A percentile compares a stretch with the other conserved stretches of the same genome.
Evolutionary conservation across 805 yeast genomes (phyloP).

Genomic region (Kodamaea fukazawae): DNA sequence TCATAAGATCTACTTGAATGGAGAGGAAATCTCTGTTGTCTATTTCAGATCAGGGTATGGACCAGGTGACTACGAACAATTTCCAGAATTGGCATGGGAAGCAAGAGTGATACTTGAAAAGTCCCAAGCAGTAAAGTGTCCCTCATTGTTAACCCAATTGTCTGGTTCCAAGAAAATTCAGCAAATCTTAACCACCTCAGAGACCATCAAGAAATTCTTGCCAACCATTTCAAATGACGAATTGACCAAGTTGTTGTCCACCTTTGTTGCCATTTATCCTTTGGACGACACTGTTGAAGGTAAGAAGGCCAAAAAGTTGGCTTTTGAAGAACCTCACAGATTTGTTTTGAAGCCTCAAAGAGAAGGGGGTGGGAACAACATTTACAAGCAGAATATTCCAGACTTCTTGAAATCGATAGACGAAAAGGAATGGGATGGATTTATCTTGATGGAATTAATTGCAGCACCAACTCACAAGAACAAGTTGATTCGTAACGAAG

Average conservation of each 20-base stretch:
- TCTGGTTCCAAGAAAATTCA: conserved; percentile 94
- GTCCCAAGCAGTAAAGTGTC: conserved; percentile 84
- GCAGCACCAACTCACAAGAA: conserved; percentile 70
- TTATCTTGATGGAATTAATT: conserved; percentile 91
- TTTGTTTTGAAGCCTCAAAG: conserved; percentile 95
- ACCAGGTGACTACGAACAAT: conserved; percentile 68
- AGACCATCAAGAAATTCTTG: conserved; percentile 47
- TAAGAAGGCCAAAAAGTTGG: conserved; percentile 57
- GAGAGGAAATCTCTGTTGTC: conserved; percentile 79
- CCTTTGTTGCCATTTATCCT: conserved; percentile 88
- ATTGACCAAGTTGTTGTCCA: conserved; percentile 41
- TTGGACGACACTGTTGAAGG: conserved; percentile 72
- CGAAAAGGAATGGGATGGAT: conserved; percentile 80
- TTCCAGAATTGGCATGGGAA: conserved; percentile 66
- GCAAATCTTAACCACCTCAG: conserved; percentile 69
- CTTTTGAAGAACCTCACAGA: conserved; percentile 61
- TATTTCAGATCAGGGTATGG: conserved; percentile 89
- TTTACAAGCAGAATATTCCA: conserved; percentile 85
- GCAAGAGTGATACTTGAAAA: conserved; percentile 71
- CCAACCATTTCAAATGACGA: conserved; percentile 26
- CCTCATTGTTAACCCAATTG: conserved; percentile 82
- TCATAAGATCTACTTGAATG: conserved; percentile 49
- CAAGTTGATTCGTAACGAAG: conserved; percentile 65
- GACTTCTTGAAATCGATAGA: conserved; percentile 57
- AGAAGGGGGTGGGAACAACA: conserved; percentile 98